phyloP scores from a whole-genome alignment of 2,329 filamentous ascomycete genomes.

The Ophiostoma piceae region DNA sequence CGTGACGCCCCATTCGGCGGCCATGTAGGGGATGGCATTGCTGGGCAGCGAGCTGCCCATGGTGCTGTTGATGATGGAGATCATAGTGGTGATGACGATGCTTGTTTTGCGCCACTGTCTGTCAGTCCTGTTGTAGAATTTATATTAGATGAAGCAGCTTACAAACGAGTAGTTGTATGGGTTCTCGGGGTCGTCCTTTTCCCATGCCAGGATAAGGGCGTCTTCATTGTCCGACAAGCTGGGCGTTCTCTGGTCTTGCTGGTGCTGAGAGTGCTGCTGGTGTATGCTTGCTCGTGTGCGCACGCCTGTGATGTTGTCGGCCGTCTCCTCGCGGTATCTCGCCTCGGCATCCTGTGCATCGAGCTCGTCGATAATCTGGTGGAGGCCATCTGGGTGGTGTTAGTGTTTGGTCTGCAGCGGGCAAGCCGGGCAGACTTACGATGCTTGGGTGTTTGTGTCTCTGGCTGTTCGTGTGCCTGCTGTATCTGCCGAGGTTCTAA shows the following conservation, averaged over 20 bases:
- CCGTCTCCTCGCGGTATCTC: slow-evolving; percentile 25
- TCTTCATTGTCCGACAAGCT: slow-evolving; percentile 28
- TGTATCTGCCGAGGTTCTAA: not conserved
- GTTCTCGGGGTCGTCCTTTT: slow-evolving; percentile 46
- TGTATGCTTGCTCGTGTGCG: not conserved
- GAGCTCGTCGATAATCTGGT: slow-evolving; percentile 20
- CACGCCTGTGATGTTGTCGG: slow-evolving; percentile 21
- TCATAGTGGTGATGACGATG: slow-evolving; percentile 51
- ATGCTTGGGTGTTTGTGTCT: not conserved
- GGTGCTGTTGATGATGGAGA: slow-evolving; percentile 62
- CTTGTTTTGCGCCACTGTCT: slow-evolving; percentile 44
- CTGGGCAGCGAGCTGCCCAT: slow-evolving; percentile 61
- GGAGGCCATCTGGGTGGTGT: slow-evolving; percentile 18
- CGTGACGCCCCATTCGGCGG: slow-evolving; percentile 51
- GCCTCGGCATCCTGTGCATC: slow-evolving; percentile 24
- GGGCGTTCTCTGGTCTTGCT: slow-evolving; percentile 23
- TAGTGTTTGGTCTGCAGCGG: not conserved
- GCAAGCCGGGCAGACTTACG: not conserved
- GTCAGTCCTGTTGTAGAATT: not conserved
- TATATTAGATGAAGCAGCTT: not conserved
- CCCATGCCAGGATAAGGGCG: slow-evolving; percentile 42
- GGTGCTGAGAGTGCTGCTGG: not conserved
- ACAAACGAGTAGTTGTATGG: slow-evolving; percentile 47
- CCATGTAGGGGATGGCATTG: slow-evolving; percentile 56
- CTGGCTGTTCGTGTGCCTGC: not conserved